phyloP scores from a whole-genome alignment of 2,329 filamentous ascomycete genomes.

The Intubia oerlemansii region DNA sequence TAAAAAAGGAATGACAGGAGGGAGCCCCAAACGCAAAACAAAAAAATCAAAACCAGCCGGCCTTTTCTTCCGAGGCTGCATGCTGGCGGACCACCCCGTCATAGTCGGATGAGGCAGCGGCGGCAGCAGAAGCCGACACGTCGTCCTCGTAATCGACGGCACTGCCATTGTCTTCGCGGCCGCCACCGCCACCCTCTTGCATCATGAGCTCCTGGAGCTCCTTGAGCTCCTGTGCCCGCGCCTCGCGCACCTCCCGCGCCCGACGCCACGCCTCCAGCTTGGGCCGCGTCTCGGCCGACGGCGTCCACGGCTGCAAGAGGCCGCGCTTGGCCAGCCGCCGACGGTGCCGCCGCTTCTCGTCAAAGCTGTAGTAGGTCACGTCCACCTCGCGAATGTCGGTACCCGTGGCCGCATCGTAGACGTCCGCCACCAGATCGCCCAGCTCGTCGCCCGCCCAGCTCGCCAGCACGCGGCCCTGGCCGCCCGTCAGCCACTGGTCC shows the following conservation, averaged over 20 bases:
- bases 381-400: slow-evolving; percentile 23
- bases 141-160: too few relatives aligned
- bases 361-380: slow-evolving; percentile 20
- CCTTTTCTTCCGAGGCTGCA: background rate
- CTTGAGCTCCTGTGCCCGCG: too few relatives aligned
- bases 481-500: slow-evolving; percentile 37
- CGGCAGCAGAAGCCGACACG: too few relatives aligned
- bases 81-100: too few relatives aligned
- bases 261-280: slow-evolving; percentile 24
- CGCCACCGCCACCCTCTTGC: too few relatives aligned
- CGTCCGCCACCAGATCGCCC: slow-evolving; percentile 25
- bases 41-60: background rate
- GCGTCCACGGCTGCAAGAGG: slow-evolving; percentile 16
- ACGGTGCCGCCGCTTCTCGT: slow-evolving; percentile 24
- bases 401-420: slow-evolving; percentile 22
- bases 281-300: slow-evolving; percentile 19
- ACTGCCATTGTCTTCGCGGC: too few relatives aligned
- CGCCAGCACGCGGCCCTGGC: slow-evolving; percentile 20
- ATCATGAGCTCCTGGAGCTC: too few relatives aligned
- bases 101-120: too few relatives aligned
- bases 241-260: slow-evolving; percentile 18
- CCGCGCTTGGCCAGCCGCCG: slow-evolving; percentile 28
- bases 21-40: too few relatives aligned
- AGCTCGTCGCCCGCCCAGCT: slow-evolving; percentile 20
- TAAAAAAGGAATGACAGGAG: too few relatives aligned